Evolutionary conservation across 2,329 filamentous ascomycete genomes (phyloP).

Genomic region (Xylariaceae sp.): DNA sequence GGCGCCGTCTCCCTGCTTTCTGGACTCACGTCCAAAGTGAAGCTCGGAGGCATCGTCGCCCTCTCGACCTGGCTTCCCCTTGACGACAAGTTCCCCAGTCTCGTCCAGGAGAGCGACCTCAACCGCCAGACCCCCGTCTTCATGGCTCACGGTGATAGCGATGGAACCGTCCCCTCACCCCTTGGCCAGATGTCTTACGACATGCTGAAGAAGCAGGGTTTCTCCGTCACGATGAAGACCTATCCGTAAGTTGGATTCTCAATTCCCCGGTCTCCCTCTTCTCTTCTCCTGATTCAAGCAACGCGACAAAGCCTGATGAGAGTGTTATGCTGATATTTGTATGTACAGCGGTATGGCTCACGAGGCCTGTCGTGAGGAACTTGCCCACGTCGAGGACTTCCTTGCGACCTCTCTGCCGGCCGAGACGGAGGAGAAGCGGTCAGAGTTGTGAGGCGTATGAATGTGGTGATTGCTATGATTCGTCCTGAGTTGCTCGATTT

Average conservation of each 20-base stretch:
- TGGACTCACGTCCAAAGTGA: conserved; percentile 65
- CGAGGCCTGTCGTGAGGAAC: conserved; percentile 69
- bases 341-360: conserved; percentile 61
- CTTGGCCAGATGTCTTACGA: conserved; percentile 66
- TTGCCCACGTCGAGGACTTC: conserved; percentile 71
- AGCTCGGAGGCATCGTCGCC: conserved; percentile 82
- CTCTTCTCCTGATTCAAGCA: neutral
- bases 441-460: conserved; percentile 30
- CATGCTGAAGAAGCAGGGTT: conserved; percentile 62
- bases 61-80: conserved; percentile 78
- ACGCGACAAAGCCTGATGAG: neutral
- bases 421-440: conserved; percentile 36
- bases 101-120: conserved; percentile 46
- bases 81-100: conserved; percentile 54
- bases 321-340: conserved; percentile 6
- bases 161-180: conserved; percentile 64
- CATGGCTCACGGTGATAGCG: conserved; percentile 79
- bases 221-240: conserved; percentile 67
- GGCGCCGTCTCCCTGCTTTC: conserved; percentile 81
- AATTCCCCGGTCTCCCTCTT: conserved; percentile 2
- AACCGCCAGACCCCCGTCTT: conserved; percentile 79
- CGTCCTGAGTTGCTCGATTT: neutral
- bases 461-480: neutral
- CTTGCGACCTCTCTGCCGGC: conserved; percentile 43
- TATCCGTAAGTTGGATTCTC: conserved; percentile 56